Base-by-base conservation (phyloP, 192 early-diverging fungal genomes). In the Ambispora gerdemannii region DNA sequence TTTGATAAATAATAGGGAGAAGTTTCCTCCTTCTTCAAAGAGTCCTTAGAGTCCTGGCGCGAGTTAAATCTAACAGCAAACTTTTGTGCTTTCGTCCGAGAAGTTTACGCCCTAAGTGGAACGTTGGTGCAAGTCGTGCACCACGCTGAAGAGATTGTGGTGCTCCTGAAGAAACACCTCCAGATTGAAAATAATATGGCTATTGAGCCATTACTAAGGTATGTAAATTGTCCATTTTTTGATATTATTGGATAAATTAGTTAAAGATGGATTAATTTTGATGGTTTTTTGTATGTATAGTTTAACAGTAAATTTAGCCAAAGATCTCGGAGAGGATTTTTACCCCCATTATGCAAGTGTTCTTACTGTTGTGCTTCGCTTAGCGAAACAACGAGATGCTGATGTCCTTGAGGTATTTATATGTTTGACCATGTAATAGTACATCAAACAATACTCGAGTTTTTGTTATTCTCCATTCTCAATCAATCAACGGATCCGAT, bases 241-340 rank as follows among this genome's bases (percentile, higher is more conserved):
- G 20, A 30, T 31, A 60, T 19, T 55, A 73, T 22, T 47, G 7
- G 36, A n/a, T n/a, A n/a, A n/a, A n/a, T n/a, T 35, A 56, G 31
- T 10, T 43, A 10, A 10, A 43, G 38, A 43, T 10, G 15, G 15
- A 43, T 10, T 43, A 43, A 10, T 43, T 10, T 43, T n/a, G 34
- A 43, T 56, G 7, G 25, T 70, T 35, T 31, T 24, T 33, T 6
- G 38, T 15, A 15, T 43, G 38, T 43, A 43, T 58, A 89, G 91
- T 63, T 75, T 98, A 67, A 80, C 87, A 0, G 89, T 89, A n/a
- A 82, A 90, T 28, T 78, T 99, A 53, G 89, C 92, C 13, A 89
- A 85, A 62, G 97, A 99, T 78, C 78, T 99, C n/a, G 91, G 95
- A 77, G 90, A 89, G 4, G 96, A 98, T 70, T 86, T 96, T 20